Evolutionary conservation across 176 grass and related monocot genomes (phyloP), one percentile per base, ranked within the genome.

Genomic region (Dactylis glomerata): DNA sequence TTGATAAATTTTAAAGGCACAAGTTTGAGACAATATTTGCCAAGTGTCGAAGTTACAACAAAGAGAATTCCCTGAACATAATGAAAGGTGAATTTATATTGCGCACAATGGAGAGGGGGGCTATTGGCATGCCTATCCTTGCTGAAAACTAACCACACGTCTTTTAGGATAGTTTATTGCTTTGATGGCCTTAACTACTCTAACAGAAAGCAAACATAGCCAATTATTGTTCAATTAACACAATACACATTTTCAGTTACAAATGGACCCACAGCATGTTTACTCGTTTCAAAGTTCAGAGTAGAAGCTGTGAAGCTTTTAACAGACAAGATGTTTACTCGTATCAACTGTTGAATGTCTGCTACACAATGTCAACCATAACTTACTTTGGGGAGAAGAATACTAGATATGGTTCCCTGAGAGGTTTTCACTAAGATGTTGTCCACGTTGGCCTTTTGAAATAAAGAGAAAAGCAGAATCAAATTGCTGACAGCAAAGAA

Each of bases 321-420:
- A 19, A 52, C 16, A 1, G 70, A 70, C 51, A 11, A 71, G 15
- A 73, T 62, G 22, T 30, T 51, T n/a, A n/a, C n/a, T n/a, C n/a
- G 23, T 73, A 86, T 15, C 2, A 65, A 41, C 30, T 75, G 9
- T 63, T 80, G 32, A 32, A 9, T 52, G 10, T 71, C 30, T 78
- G 2, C 23, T 27, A 79, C 36, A 59, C 7, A 58, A 51, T 75
- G 17, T 34, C 23, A 50, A 55, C 15, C 30, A 80, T 24, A 46
- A 75, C 81, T 91, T 87, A 91, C 89, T 90, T 87, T 55, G 81
- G 75, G 47, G 27, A 76, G 58, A 82, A 72, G 72, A 51, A 61
- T 76, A 56, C 34, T 84, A 50, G 41, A 68, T 8, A 80, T 68
- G n/a, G 40, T 84, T 50, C 22, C 62, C 58, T 33, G 75, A 68